Conservation (phyloP, 2,329 filamentous ascomycete species). For the Uncinocarpus reesii region DNA sequence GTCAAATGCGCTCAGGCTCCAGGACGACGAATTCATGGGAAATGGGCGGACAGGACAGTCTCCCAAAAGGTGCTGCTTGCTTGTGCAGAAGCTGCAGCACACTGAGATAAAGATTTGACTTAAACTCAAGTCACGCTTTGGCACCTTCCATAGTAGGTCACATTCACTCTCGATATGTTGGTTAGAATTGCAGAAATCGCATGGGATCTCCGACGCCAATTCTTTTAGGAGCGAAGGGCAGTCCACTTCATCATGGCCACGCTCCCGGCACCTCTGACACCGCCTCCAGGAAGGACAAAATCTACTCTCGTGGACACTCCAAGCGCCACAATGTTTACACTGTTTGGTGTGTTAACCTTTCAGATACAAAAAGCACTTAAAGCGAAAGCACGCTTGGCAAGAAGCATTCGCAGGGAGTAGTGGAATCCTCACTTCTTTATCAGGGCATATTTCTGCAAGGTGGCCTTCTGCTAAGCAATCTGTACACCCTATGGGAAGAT, state of each 20-base stretch:
- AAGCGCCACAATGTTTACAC: slow-evolving; percentile 37
- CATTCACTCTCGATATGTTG: slow-evolving; percentile 53
- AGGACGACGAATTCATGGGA: slow-evolving; percentile 28
- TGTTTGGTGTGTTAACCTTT: slow-evolving; percentile 16
- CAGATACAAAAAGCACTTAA: background rate
- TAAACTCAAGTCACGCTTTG: slow-evolving; percentile 20
- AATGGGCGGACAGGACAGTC: slow-evolving; percentile 32
- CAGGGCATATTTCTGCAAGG: slow-evolving; percentile 34
- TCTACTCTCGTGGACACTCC: slow-evolving; percentile 32
- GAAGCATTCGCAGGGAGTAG: background rate
- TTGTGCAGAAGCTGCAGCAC: slow-evolving; percentile 37
- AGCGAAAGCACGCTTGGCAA: background rate
- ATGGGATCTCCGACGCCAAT: slow-evolving; percentile 45
- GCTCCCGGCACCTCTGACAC: slow-evolving; percentile 50
- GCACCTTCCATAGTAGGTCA: slow-evolving; percentile 47
- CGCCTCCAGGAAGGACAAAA: slow-evolving; percentile 34
- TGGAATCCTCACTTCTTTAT: slow-evolving; percentile 30
- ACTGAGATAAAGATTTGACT: slow-evolving; percentile 33
- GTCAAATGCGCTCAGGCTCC: slow-evolving; percentile 32
- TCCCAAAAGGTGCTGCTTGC: slow-evolving; percentile 35
- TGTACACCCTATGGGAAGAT: slow-evolving; percentile 34
- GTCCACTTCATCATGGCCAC: slow-evolving; percentile 45
- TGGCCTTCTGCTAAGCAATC: slow-evolving; percentile 37
- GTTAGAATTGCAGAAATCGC: slow-evolving; percentile 48
- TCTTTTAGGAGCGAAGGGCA: slow-evolving; percentile 52